Base-by-base conservation (phyloP, 179 eudicot species). In the Sideroxylon spinosum region DNA sequence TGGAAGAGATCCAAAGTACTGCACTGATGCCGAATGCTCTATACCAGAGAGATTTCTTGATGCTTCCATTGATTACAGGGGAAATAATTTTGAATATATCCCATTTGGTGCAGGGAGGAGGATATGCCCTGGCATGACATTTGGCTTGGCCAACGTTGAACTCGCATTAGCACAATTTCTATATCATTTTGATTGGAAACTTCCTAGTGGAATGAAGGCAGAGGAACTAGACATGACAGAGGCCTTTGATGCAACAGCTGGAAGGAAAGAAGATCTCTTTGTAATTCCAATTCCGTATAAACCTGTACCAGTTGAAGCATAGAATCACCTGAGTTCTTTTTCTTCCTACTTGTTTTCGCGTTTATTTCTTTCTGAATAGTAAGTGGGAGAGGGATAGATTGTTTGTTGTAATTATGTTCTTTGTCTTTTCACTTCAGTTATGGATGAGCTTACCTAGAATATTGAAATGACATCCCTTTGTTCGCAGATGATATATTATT, bases 91-190 rank as follows among this genome's bases (percentile, higher is more conserved):
- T 6, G 78, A 82, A 50, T 82, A 48, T 20, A 76, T 82, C 11
- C 87, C 87, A 29, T 85, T 82, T 77, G 87, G 87, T 14, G 75
- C 80, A 9, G 87, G 85, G 49, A 80, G 87, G 60, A 82, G 87
- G 78, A 77, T 85, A 0, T 85, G 87, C 32, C 83, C 87, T 0
- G 87, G 85, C 2, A 79, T 85, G n/a, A 3, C 77, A 29, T 82
- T 68, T 7, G 83, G 74, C 5, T 0, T 73, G 0, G 69, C 77
- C 0, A 81, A 61, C 49, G 62, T 85, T 53, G 78, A 77, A n/a
- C 73, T 79, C 0, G 71, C 55, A 10, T 71, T 85, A 0, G 82
- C 85, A 0, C 57, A 64, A 23, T 68, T 81, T 22, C 56, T 81
- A 8, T 75, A 69, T 25, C 22, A 71, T 20, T 84, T 84, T 26